Base-by-base conservation (phyloP, 2,329 filamentous ascomycete genomes). In the Microsporum audouinii region DNA sequence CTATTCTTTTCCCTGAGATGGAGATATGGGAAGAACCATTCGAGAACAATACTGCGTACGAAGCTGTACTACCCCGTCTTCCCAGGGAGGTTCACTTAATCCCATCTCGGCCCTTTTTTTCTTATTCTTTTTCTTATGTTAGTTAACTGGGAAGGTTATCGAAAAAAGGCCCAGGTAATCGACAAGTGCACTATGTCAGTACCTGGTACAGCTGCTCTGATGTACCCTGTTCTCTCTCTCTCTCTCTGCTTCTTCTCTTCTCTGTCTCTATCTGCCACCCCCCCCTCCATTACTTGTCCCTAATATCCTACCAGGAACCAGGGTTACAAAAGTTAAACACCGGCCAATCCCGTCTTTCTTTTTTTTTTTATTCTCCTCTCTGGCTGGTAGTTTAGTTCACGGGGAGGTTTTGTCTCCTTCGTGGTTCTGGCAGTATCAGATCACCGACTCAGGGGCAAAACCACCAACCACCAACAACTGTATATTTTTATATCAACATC, bases 171-270 rank as follows among this genome's bases (percentile, higher is more conserved):
- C 17, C 45, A 12, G 23, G 45, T 41, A 45, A 45, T 45, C 41
- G 41, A 45, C 41, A 45, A 23, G 34, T 45, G 41, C 41, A 17
- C 17, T 45, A 14, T 41, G 41, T 41, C 39, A 41, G 39, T 41
- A 47, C 43, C 43, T 47, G 43, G 43, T 47, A 47, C 43, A 47
- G 23, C 43, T 10, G 5, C 51, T 27, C 23, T 38, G 31, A 56
- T 56, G 33, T 39, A 29, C 31, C 62, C 64, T 38, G 29, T 58
- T 65, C 63, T 63, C 64, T 65, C 66, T 49, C 49, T 41, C 49
- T 56, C 47, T 29, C 58, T 51, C 68, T 63, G 53, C 43, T 56
- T 57, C 61, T 60, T 60, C 65, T 60, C 61, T 61, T 63, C 57
- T 65, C 56, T 64, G 65, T 5, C 17, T 23, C 17, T 23, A 23